A percentile compares a stretch with the other conserved stretches of the same genome.
Conservation (phyloP, 2,329 filamentous ascomycete genomes). For the Trichophyton schoenleinii region DNA sequence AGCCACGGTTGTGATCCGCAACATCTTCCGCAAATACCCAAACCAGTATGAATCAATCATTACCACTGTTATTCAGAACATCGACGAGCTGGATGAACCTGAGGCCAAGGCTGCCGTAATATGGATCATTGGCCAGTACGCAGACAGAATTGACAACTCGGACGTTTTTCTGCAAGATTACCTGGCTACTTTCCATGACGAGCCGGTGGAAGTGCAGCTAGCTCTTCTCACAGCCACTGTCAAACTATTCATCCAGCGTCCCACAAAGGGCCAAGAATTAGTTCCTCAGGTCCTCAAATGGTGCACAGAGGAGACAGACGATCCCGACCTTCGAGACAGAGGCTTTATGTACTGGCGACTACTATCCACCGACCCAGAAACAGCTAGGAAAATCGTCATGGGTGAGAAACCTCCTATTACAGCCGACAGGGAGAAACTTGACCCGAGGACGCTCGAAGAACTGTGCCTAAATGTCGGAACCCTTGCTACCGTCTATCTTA, state of each 20-base stretch:
- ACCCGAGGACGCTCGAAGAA: slow-evolving; percentile 82
- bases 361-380: slow-evolving; percentile 77
- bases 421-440: slow-evolving; percentile 87
- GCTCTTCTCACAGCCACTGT: slow-evolving; percentile 91
- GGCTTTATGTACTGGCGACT: slow-evolving; percentile 99
- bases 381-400: slow-evolving; percentile 85
- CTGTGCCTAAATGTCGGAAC: slow-evolving; percentile 96
- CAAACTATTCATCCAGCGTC: slow-evolving; percentile 93
- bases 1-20: slow-evolving; percentile 94
- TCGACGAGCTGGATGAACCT: slow-evolving; percentile 91
- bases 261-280: slow-evolving; percentile 83
- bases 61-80: slow-evolving; percentile 83
- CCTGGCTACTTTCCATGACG: slow-evolving; percentile 82
- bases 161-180: slow-evolving; percentile 92
- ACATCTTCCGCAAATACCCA: slow-evolving; percentile 98
- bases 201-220: slow-evolving; percentile 89
- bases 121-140: slow-evolving; percentile 98
- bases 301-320: slow-evolving; percentile 98
- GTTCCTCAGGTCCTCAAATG: slow-evolving; percentile 94
- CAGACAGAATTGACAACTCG: slow-evolving; percentile 92
- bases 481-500: slow-evolving; percentile 91
- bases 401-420: slow-evolving; percentile 94
- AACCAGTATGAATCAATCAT: slow-evolving; percentile 99
- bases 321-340: slow-evolving; percentile 86
- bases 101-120: slow-evolving; percentile 98